Conservation (phyloP, 257 asterid genomes). For the Henckelia pumila region DNA sequence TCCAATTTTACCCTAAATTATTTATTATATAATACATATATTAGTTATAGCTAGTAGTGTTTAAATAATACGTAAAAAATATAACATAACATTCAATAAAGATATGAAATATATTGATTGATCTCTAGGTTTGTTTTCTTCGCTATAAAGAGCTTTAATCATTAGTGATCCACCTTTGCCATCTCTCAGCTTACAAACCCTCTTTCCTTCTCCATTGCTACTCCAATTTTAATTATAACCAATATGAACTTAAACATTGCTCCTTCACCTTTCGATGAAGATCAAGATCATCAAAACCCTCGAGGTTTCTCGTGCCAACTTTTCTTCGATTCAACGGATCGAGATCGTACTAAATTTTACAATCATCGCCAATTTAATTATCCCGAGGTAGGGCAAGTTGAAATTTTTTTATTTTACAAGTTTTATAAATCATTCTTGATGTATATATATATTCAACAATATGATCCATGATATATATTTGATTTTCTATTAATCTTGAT, state of each 20-base stretch:
- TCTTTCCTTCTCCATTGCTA: background rate
- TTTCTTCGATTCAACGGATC: background rate
- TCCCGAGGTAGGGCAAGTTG: background rate
- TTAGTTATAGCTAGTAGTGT: too few relatives aligned
- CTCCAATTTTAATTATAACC: background rate
- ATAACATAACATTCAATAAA: too few relatives aligned
- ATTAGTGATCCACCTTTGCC: background rate
- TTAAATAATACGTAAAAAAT: too few relatives aligned
- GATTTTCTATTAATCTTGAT: background rate
- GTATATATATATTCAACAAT: too few relatives aligned
- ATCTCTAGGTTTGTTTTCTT: background rate
- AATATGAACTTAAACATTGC: background rate
- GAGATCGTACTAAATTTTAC: background rate
- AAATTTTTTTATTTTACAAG: too few relatives aligned
- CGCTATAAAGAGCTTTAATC: background rate
- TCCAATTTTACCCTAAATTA: background rate
- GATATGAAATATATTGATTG: too few relatives aligned
- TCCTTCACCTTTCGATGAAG: background rate
- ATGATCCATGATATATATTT: background rate
- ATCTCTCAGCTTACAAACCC: background rate
- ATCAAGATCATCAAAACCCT: background rate
- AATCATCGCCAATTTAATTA: background rate
- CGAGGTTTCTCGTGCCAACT: background rate
- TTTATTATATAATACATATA: too few relatives aligned
- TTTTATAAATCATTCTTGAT: too few relatives aligned